A percentile compares a stretch with the other conserved stretches of the same genome.
These are phyloP conservation scores for Firmiana major DNA, from an alignment of 345 rosid genomes.

Conservation along the genomic window DNA sequence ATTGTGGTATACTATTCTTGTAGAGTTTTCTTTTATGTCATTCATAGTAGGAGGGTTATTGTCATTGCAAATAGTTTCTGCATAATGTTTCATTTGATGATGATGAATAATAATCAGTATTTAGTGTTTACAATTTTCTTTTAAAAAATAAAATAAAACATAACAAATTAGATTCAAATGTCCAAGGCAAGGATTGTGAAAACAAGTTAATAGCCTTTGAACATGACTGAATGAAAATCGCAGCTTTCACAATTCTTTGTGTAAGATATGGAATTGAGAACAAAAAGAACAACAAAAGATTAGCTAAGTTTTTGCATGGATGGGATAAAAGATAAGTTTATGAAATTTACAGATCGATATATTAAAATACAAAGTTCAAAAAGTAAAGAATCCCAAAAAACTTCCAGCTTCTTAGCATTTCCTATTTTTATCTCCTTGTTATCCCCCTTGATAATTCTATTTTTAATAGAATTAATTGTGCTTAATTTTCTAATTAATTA, in stretches of 20 bases:
- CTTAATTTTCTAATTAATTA: too few species aligned
- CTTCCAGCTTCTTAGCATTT: not conserved
- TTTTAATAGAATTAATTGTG: too few species aligned
- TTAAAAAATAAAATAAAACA: not conserved
- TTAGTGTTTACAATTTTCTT: not conserved
- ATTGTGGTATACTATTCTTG: not conserved
- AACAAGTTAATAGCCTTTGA: slow-evolving; percentile 85
- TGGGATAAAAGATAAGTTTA: not conserved
- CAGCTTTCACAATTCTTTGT: slow-evolving; percentile 42
- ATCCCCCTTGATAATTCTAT: not conserved
- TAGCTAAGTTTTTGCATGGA: not conserved
- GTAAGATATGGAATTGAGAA: slow-evolving; percentile 41
- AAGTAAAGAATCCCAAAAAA: not conserved
- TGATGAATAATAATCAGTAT: not conserved
- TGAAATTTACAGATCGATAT: not conserved
- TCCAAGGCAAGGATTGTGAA: slow-evolving; percentile 68
- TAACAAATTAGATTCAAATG: not conserved
- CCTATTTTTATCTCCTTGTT: not conserved
- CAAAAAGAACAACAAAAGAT: slow-evolving; percentile 6
- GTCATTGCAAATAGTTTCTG: not conserved
- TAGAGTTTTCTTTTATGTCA: not conserved
- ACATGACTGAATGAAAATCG: slow-evolving; percentile 38
- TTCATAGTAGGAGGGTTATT: not conserved
- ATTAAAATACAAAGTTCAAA: not conserved
- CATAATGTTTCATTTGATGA: not conserved